These are phyloP conservation scores for Austroboletus niveus DNA, from an alignment of 1,284 basidiomycete genomes.

Conservation along the genomic window DNA sequence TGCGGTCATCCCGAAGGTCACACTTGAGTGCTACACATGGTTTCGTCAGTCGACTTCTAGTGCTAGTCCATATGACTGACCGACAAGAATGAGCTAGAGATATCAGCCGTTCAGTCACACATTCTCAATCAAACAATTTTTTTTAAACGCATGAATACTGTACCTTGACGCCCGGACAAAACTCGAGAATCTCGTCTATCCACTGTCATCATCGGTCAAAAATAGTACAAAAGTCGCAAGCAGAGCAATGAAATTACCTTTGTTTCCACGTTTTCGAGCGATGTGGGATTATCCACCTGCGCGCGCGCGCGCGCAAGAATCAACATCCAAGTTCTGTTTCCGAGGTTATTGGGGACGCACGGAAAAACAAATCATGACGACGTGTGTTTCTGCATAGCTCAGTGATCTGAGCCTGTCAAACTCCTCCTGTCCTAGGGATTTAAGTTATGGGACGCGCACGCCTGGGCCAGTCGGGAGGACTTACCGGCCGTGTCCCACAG, in stretches of 20 bases:
- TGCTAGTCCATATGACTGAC: slow-evolving; percentile 45
- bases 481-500: slow-evolving; percentile 96
- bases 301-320: slow-evolving; percentile 4
- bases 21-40: slow-evolving; percentile 80
- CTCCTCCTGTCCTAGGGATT: slow-evolving; percentile 82
- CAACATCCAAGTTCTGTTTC: not conserved
- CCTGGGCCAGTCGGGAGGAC: slow-evolving; percentile 29
- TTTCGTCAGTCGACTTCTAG: slow-evolving; percentile 10
- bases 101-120: slow-evolving; percentile 10
- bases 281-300: slow-evolving; percentile 87
- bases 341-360: slow-evolving; percentile 42
- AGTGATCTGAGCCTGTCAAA: slow-evolving; percentile 90
- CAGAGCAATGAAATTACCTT: slow-evolving; percentile 52
- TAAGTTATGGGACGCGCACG: slow-evolving; percentile 29
- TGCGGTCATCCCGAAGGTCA: slow-evolving; percentile 82
- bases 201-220: slow-evolving; percentile 48
- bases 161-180: slow-evolving; percentile 93
- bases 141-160: not conserved
- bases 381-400: slow-evolving; percentile 93
- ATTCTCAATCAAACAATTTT: not conserved
- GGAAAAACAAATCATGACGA: slow-evolving; percentile 93
- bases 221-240: not conserved
- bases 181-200: slow-evolving; percentile 85
- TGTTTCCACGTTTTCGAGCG: slow-evolving; percentile 89
- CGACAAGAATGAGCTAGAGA: slow-evolving; percentile 80